Conservation (phyloP, 495 filamentous ascomycete species). For the Mycothermus thermophilus region DNA sequence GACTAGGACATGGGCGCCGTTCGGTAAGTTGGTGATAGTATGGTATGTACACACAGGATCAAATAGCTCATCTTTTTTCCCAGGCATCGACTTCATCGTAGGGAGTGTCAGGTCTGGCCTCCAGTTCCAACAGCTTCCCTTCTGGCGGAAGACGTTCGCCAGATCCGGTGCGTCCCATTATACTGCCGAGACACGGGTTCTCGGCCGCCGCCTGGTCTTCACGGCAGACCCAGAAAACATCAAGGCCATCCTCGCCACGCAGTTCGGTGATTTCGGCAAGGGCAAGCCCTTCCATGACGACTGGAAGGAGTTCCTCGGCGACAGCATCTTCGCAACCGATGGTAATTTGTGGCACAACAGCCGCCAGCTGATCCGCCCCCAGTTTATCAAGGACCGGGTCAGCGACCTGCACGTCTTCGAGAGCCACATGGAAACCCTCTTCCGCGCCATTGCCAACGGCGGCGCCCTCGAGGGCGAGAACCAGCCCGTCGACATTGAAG, state of each 20-base stretch:
- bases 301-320: slow-evolving; percentile 62
- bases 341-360: slow-evolving; percentile 59
- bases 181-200: slow-evolving; percentile 49
- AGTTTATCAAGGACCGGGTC: slow-evolving; percentile 71
- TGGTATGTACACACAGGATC: too few species aligned
- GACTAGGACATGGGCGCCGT: slow-evolving; percentile 16
- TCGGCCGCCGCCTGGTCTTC: slow-evolving; percentile 45
- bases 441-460: slow-evolving; percentile 43
- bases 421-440: slow-evolving; percentile 52
- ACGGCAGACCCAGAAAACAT: slow-evolving; percentile 74
- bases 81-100: slow-evolving; percentile 51
- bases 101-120: slow-evolving; percentile 35
- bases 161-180: slow-evolving; percentile 14
- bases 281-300: slow-evolving; percentile 53
- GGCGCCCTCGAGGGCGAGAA: slow-evolving; percentile 32
- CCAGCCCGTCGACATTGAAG: slow-evolving; percentile 30
- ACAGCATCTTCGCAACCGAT: slow-evolving; percentile 70
- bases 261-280: slow-evolving; percentile 64
- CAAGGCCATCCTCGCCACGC: slow-evolving; percentile 67
- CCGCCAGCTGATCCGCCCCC: slow-evolving; percentile 65
- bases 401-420: slow-evolving; percentile 72
- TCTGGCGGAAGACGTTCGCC: slow-evolving; percentile 43
- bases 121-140: slow-evolving; percentile 40
- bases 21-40: too few species aligned
- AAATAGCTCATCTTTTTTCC: too few species aligned